These are phyloP conservation scores for Cetraspora pellucida DNA, from an alignment of 192 early-diverging fungal genomes.

Conservation along the genomic window DNA sequence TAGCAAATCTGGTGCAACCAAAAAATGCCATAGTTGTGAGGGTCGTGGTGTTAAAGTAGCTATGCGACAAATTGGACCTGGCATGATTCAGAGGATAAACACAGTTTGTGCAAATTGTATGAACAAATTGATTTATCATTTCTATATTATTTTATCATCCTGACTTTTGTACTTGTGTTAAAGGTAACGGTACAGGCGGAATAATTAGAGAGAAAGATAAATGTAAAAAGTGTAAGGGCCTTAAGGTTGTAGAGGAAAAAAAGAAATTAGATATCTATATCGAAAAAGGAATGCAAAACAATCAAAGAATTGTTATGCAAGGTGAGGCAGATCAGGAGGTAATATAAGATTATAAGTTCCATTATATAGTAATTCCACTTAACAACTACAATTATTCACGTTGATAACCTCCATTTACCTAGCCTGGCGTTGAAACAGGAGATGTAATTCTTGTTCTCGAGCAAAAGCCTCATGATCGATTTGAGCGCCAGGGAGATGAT, in stretches of 20 bases:
- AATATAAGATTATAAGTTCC: neutral
- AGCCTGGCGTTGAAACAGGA: slow-evolving; percentile 84
- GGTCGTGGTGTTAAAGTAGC: slow-evolving; percentile 81
- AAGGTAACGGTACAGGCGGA: slow-evolving; percentile 75
- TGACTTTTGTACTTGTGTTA: neutral
- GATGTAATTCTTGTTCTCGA: slow-evolving; percentile 92
- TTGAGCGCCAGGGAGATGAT: slow-evolving; percentile 82
- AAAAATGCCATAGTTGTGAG: slow-evolving; percentile 73
- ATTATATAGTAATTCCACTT: neutral
- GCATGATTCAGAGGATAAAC: slow-evolving; percentile 91
- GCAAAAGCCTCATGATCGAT: slow-evolving; percentile 77
- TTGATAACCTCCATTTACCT: slow-evolving; percentile 19
- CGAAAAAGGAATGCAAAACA: slow-evolving; percentile 91
- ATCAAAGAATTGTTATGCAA: slow-evolving; percentile 85
- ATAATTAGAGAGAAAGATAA: slow-evolving; percentile 82
- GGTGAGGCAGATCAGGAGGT: slow-evolving; percentile 93
- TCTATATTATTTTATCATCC: neutral
- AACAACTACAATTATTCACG: neutral
- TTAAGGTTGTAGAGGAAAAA: slow-evolving; percentile 80
- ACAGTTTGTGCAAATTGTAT: slow-evolving; percentile 77
- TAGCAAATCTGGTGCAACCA: slow-evolving; percentile 75
- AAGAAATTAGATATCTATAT: slow-evolving; percentile 91
- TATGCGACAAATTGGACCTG: slow-evolving; percentile 82
- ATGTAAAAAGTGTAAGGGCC: slow-evolving; percentile 94
- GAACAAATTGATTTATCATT: neutral